Base-by-base conservation (phyloP, 2,329 filamentous ascomycete genomes). In the Stachybotrys chlorohalonatus region DNA sequence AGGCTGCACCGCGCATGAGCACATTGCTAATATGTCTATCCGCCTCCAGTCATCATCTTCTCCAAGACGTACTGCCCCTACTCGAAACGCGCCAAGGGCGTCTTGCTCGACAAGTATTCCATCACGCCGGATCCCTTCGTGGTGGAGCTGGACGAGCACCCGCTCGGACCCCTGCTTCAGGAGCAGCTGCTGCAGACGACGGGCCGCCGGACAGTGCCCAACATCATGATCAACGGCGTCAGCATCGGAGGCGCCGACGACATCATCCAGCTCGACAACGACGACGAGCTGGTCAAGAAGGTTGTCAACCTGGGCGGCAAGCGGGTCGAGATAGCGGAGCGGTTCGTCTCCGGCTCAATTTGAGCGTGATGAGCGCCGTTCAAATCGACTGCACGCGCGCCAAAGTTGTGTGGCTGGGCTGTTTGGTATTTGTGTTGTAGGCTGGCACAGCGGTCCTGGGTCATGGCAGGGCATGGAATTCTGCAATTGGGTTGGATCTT, bases 161-260 rank as follows among this genome's bases (percentile, higher is more conserved):
- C 84, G 1, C 77, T 95, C 11, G 94, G 93, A 42, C 66, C 73
- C 1, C 72, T 81, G 54, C 73, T 99, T 47, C 94, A 99, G 70
- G 80, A 78, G 9, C 79, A 83, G 16, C 76, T 99, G 9, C 79
- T 71, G 15, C 80, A 85, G 56, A 86, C 82, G 66, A 97, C 94
- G 0, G 88, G 89, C 49, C 82, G 93, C 52, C 78, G 76, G 56
- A 99, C 94, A 0, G 94, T 99, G 0, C 94, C 94, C 15, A 99
- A 99, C 67, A 81, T 97, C 42, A 79, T 99, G 62, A 79, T 99
- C 63, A 89, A 90, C 64, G 91, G 90, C 49, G 85, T 86, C 69
- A 94, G 88, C 70, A 90, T 97, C 57, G 94, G 94, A 50, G 94
- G 94, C 24, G 85, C 90, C 52, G 93, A 97, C 66, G 90, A 96